Evolutionary conservation across 1,139 yeast genomes (phyloP), one percentile per base, ranked within the genome.

Genomic region (Blastobotrys proliferans): DNA sequence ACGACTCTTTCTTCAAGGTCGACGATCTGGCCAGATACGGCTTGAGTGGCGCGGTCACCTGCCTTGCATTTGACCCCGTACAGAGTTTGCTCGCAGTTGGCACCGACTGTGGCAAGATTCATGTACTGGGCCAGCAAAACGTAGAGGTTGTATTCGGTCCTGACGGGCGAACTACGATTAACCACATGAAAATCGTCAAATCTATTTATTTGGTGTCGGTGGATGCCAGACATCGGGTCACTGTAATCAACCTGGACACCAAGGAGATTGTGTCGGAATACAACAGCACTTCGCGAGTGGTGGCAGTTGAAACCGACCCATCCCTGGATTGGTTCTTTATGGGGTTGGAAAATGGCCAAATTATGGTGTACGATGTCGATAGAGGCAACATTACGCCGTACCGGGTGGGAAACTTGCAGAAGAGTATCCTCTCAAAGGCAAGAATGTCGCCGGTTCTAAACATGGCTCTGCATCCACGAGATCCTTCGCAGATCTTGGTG

Each of bases 401-500:
- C 50, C 71, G 82, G 45, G 69, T 92, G 31, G 84, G 78, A 47
- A 86, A 86, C 57, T 69, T 87, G 20, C 97, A 90, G 58, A 79
- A 57, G 51, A 46, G 62, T 9, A 53, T 63, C 9, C 44, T 54
- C 13, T 57, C 66, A 3, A 57, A 56, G 24, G 46, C 52, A 21
- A 53, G 63, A 40, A 58, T 75, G 57, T 74, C 82, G 0, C 81
- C 87, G 0, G 92, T 87, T 1, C 59, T 78, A 2, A 69, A 79
- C 0, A 62, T 92, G 2, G 79, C 79, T 50, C 73, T 95, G 75
- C 94, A 87, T 55, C 98, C 99, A 2, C 72, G 97, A 51, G 97
- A 92, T 61, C 73, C 88, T 9, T 94, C 95, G 0, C 73, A 83
- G 0, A 51, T 92, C 6, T 69, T 94, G 50, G 74, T 92, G 9